Base-by-base conservation (phyloP, 106 monocot species). In the Dioscorea dumetorum region DNA sequence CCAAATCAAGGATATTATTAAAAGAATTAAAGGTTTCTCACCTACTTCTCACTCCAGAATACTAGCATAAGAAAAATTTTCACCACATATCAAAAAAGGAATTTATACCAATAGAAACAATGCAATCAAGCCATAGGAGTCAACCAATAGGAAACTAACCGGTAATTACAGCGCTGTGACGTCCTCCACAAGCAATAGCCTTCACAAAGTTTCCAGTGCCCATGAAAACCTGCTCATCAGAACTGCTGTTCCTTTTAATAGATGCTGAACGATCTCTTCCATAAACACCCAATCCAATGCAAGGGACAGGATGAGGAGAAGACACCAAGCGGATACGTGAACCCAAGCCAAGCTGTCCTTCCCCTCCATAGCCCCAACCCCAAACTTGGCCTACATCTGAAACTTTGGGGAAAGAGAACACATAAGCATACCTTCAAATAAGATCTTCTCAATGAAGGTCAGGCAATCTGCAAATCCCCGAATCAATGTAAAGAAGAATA, bases 311-410 rank as follows among this genome's bases (percentile, higher is more conserved):
- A 75, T 87, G 86, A 63, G 97, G 97, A 77, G 92, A 88, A 56
- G 92, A 90, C 18, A 99, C 87, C 61, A 79, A 84, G 4, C 92
- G 86, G 50, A 85, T 81, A n/a, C 92, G 81, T 63, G 88, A 87
- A 60, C 97, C 97, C 75, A 99, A 72, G 57, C 97, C 97, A 64
- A 99, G 89, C 50, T 99, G 97, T 9, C 97, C 97, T 81, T 99
- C 97, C 12, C 97, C 97, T 73, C 97, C 92, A 82, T 99, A 99
- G 33, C 97, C 97, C 97, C 97, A 99, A 79, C 97, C 97, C 97
- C 97, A 99, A 31, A 90, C 92, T 68, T 90, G 82, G 73, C 97
- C 97, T 31, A 72, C 65, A 83, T 99, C 97, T 99, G 87, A 83
- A 87, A 82, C 80, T 80, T 89, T 67, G 72, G 67, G 75, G 63